phyloP scores from a whole-genome alignment of 352 stramenopile genomes.

The Pythium aquatile region DNA sequence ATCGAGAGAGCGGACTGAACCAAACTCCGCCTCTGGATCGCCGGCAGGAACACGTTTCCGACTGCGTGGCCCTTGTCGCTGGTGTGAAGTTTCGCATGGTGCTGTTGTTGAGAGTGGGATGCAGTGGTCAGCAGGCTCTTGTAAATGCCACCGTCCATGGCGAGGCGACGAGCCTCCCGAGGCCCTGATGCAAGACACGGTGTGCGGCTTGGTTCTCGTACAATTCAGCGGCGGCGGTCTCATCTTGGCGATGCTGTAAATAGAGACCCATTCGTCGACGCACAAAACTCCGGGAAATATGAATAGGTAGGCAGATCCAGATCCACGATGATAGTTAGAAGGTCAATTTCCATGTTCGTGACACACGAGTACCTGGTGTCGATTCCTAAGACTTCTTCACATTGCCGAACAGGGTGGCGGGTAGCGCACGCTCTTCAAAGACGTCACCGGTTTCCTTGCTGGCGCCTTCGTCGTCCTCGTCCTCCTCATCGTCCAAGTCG shows the following conservation, averaged over 20 bases:
- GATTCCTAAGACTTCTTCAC: constrained; percentile 21
- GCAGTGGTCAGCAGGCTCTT: constrained; percentile 47
- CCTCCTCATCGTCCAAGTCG: constrained; percentile 91
- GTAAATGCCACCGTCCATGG: constrained; percentile 31
- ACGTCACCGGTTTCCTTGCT: constrained; percentile 37
- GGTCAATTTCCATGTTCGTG: not conserved
- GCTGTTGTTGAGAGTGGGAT: constrained; percentile 43
- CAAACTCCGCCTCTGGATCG: constrained; percentile 34
- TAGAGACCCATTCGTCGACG: not conserved
- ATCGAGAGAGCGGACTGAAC: constrained; percentile 34
- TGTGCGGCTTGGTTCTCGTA: not conserved
- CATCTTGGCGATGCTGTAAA: constrained; percentile 1
- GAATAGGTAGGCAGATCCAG: not conserved
- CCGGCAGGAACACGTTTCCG: constrained; percentile 64
- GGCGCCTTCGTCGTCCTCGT: constrained; percentile 74
- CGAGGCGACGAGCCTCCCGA: not conserved
- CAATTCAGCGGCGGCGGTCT: not conserved
- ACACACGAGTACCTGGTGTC: not conserved
- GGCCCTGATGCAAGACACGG: not conserved
- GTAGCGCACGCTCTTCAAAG: constrained; percentile 58
- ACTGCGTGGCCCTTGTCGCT: constrained; percentile 30
- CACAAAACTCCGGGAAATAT: not conserved
- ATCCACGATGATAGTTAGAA: not conserved
- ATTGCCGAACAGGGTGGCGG: constrained; percentile 45
- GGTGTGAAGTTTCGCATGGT: constrained; percentile 39